Evolutionary conservation across 169 alveolate genomes (phyloP).

Genomic region (Toxoplasma gondii): DNA sequence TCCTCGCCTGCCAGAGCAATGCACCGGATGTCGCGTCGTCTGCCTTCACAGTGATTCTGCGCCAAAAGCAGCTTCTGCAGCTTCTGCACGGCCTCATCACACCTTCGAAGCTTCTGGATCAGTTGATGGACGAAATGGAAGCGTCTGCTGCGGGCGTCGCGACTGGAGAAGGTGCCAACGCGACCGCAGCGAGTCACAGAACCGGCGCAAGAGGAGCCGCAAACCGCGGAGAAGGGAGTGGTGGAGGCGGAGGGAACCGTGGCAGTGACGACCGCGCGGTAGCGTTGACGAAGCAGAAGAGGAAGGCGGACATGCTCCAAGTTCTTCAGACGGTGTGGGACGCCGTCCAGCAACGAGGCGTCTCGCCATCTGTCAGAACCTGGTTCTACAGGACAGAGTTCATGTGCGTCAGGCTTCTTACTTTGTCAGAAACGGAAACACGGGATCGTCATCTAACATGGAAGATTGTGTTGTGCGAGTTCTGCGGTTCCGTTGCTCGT

Average conservation of each 20-base stretch:
- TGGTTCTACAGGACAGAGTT: conserved; percentile 26
- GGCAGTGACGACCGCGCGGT: neutral
- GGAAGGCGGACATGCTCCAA: neutral
- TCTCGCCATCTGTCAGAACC: neutral
- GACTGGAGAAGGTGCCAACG: neutral
- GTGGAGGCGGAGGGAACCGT: neutral
- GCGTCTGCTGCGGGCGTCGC: neutral
- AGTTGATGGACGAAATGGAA: neutral
- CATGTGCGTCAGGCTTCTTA: no score
- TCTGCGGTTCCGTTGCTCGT: no score
- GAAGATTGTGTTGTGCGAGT: no score
- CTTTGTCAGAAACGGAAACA: no score
- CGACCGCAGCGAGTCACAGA: neutral
- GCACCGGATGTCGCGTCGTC: neutral
- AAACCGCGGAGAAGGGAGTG: neutral
- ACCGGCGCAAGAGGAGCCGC: neutral
- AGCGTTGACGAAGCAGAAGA: neutral
- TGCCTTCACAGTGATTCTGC: neutral
- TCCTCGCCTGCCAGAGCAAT: neutral
- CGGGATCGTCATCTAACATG: no score
- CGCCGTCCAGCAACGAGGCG: neutral
- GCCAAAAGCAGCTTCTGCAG: neutral
- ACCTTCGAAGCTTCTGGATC: neutral
- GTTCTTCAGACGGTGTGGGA: neutral
- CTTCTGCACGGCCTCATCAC: neutral